Base-by-base conservation (phyloP, 2,329 filamentous ascomycete species). In the Epicoccum sorghinum region DNA sequence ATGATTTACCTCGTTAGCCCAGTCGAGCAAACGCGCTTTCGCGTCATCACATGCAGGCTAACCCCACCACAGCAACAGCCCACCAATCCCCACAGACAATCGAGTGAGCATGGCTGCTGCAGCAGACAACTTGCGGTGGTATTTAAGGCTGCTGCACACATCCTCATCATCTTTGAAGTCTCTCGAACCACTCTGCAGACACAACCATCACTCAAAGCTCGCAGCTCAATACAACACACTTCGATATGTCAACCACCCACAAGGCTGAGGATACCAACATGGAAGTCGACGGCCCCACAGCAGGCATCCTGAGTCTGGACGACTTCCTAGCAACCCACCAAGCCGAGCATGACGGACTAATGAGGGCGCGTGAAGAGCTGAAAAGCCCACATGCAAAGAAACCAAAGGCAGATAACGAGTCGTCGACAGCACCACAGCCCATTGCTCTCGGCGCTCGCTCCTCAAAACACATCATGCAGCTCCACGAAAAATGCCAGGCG, bases 401-500 rank as follows among this genome's bases (percentile, higher is more conserved):
- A 29, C 5, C 25, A 1, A 60, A 53, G 24, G 47, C 39, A 3
- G 40, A 25, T 4, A 25, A 39, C 4, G 50, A 46, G n/a, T 12
- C 4, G 27, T 29, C 40, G 0, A 22, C 38, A 1, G 33, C 58
- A 3, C 42, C 51, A 3, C 46, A 47, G 3, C 68, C 69, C 8
- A 50, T 66, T 13, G 59, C 63, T 7, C 39, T 71, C 3, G 65
- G 67, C 3, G 57, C 61, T 9, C 56, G 60, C 4, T 59, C 46
- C 13, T 64, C 62, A 13, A 55, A 52, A 12, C 41, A 64, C 41
- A 65, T 48, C 6, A 46, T 60, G 14, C n/a, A 50, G 1, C 57
- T 74, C 0, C 50, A 72, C 33, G 62, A 70, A 8, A 67, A 65
- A 45, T 58, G 54, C 47, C 70, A 73, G 35, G 59, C 55, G 1